These are phyloP conservation scores for Tephrocybe sp. DNA, from an alignment of 768 basidiomycete genomes.

Conservation along the genomic window DNA sequence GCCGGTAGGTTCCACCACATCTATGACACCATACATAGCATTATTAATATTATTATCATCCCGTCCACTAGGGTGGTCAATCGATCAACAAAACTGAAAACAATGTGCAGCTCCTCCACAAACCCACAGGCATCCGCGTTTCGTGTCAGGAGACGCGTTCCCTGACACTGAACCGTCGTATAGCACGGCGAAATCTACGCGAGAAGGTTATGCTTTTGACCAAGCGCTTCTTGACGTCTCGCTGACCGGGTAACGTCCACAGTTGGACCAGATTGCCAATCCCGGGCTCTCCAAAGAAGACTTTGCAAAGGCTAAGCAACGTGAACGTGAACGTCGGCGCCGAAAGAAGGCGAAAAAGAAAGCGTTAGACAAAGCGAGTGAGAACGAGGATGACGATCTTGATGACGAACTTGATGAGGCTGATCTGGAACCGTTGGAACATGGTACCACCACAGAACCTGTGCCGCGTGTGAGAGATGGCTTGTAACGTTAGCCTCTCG, in stretches of 20 bases:
- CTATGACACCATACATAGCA: constrained; percentile 15
- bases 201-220: constrained; percentile 58
- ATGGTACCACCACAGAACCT: background rate
- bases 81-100: constrained; percentile 95
- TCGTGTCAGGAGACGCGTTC: constrained; percentile 90
- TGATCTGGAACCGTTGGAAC: constrained; percentile 1
- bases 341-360: constrained; percentile 82
- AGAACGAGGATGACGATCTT: constrained; percentile 5
- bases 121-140: constrained; percentile 85
- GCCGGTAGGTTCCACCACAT: constrained; percentile 47
- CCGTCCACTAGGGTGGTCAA: constrained; percentile 72
- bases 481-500: background rate
- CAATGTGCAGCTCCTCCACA: constrained; percentile 87
- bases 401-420: constrained; percentile 3
- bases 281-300: constrained; percentile 77
- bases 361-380: constrained; percentile 30
- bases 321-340: constrained; percentile 72
- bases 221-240: constrained; percentile 6
- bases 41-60: constrained; percentile 26
- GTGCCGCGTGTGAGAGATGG: background rate
- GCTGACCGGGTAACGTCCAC: constrained; percentile 21
- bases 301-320: constrained; percentile 67
- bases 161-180: constrained; percentile 71
- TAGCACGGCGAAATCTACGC: constrained; percentile 70
- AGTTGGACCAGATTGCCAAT: constrained; percentile 74